Conservation (phyloP, 176 grass and related monocot genomes). For the Guadua angustifolia region DNA sequence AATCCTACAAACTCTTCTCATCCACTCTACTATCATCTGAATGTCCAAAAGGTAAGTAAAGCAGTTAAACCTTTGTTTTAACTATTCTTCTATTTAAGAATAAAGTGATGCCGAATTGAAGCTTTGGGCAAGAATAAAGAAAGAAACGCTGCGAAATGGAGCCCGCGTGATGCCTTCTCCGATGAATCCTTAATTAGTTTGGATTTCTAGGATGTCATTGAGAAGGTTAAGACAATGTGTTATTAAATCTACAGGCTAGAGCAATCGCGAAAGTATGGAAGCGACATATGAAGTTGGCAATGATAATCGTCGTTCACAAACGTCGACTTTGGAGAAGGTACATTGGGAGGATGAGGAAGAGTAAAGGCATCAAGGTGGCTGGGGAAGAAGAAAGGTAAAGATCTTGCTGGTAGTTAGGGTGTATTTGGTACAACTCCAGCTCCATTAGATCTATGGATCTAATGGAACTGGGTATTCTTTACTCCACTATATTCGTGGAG, state of each 20-base stretch:
- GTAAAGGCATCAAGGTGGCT: not conserved
- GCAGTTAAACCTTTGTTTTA: not conserved
- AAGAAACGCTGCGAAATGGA: not conserved
- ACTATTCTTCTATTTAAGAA: not conserved
- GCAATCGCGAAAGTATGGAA: not conserved
- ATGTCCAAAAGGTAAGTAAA: not conserved
- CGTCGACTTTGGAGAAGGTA: not conserved
- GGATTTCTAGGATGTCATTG: not conserved
- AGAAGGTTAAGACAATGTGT: not conserved
- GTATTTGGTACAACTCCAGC: too few relatives aligned
- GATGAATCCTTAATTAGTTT: not conserved
- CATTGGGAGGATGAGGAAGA: not conserved
- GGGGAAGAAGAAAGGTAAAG: not conserved
- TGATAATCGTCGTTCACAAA: not conserved
- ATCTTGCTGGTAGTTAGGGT: too few relatives aligned
- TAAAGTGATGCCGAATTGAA: not conserved
- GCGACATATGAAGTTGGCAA: not conserved
- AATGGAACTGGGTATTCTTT: too few relatives aligned
- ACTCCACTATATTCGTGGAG: too few relatives aligned
- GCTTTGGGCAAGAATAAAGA: not conserved
- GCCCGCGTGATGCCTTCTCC: not conserved
- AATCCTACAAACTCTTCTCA: accelerated
- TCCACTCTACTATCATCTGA: not conserved
- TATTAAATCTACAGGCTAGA: not conserved
- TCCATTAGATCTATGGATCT: too few relatives aligned